phyloP scores from a whole-genome alignment of 177 flowering plant genomes.

The Telopea speciosissima region DNA sequence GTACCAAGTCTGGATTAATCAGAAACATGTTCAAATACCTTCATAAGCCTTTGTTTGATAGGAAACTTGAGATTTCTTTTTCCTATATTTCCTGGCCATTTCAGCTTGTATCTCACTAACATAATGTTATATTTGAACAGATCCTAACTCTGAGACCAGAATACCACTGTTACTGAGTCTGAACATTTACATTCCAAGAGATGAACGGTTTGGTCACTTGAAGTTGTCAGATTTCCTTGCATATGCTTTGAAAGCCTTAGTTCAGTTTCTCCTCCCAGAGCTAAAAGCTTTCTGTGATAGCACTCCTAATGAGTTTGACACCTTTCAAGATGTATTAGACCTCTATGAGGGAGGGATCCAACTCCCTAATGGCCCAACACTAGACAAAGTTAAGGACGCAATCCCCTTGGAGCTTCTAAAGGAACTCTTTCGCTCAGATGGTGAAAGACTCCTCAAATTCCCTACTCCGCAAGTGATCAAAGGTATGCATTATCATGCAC shows the following conservation, averaged over 20 bases:
- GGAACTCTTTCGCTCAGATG: conserved; percentile 64
- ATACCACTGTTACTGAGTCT: conserved; percentile 49
- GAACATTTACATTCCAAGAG: conserved; percentile 83
- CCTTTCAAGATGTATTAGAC: conserved; percentile 56
- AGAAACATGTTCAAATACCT: too few species aligned
- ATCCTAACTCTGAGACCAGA: conserved; percentile 58
- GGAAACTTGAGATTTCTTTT: too few species aligned
- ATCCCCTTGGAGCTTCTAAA: conserved; percentile 70
- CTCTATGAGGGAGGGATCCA: conserved; percentile 65
- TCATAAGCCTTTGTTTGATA: too few species aligned
- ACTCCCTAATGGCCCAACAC: conserved; percentile 30
- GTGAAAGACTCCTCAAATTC: conserved; percentile 53
- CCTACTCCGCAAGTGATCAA: conserved; percentile 83
- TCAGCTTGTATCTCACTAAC: background rate
- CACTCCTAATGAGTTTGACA: conserved; percentile 73
- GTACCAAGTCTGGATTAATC: too few species aligned
- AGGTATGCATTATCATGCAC: conserved; percentile 32
- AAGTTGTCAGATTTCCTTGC: conserved; percentile 85
- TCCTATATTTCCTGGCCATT: background rate
- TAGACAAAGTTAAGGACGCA: conserved; percentile 28
- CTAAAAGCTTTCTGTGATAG: conserved; percentile 42
- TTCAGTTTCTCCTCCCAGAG: conserved; percentile 62
- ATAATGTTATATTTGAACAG: conserved; percentile 28
- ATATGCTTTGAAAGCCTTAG: conserved; percentile 59
- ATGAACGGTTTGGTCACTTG: conserved; percentile 69